Conservation (phyloP, 805 yeast species). For the Hanseniaspora nectarophila region DNA sequence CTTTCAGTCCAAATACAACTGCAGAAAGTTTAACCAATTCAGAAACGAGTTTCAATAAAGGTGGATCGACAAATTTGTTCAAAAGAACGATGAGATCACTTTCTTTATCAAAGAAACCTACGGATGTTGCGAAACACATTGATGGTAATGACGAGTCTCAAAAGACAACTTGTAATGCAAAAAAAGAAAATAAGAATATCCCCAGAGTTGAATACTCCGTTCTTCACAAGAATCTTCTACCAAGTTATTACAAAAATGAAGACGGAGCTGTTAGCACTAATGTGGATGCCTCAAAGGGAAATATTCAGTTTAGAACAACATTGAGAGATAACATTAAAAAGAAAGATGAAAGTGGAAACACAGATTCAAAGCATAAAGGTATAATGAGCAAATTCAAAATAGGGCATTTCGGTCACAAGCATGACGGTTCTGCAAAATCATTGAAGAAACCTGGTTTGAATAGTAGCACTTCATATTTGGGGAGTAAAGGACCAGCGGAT, state of each 20-base stretch:
- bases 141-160: not conserved
- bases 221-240: not conserved
- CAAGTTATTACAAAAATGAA: slow-evolving; percentile 5
- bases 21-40: not conserved
- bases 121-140: not conserved
- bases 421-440: not conserved
- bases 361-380: not conserved
- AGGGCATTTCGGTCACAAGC: not conserved
- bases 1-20: not conserved
- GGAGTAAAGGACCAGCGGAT: not conserved
- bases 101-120: not conserved
- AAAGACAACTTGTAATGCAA: too few relatives aligned
- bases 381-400: not conserved
- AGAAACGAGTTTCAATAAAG: not conserved
- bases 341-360: not conserved
- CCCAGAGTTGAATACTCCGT: slow-evolving; percentile 1
- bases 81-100: slow-evolving; percentile 7
- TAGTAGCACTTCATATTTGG: not conserved
- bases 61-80: not conserved
- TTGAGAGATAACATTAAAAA: not conserved
- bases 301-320: not conserved
- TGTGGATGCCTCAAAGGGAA: not conserved
- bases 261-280: slow-evolving; percentile 23
- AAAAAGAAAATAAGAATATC: not conserved
- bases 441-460: too few relatives aligned